Base-by-base conservation (phyloP, 768 basidiomycete species). In the Tulasnella sp. region DNA sequence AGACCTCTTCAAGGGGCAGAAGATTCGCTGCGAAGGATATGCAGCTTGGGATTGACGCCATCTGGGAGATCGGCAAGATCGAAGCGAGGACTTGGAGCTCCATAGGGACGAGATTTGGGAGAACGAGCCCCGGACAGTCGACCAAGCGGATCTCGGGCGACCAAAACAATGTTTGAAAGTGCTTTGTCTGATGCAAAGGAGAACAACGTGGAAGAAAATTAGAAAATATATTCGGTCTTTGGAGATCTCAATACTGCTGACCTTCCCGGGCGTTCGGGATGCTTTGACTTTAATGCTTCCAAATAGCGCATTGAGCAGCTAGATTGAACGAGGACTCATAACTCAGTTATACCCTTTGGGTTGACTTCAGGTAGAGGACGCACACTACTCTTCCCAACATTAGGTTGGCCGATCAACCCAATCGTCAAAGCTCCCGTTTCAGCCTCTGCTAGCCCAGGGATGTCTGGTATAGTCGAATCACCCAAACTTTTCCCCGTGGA, bases 111-210 rank as follows among this genome's bases (percentile, higher is more conserved):
- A 78, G 77, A 62, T 83, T 86, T 8, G 95, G 95, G 76, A 95
- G 84, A 2, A 97, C 90, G 15, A 98, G 79, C 9, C 95, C 95
- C 0, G 95, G 95, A 67, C 95, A 98, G 71, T 98, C 95, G 38
- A 92, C 90, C 8, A 98, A 78, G 48, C 91, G 86, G 62, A 98
- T 79, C 62, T 90, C 83, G 1, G 78, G 72, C 24, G 88, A 91
- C 85, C 85, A 89, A 70, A 86, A 95, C 44, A 95, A 78, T 0
- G 94, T 97, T 70, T 97, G 91, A 68, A 92, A 91, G 69, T 96
- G 92, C 72, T 95, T 96, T 3, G 92, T 96, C 89, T 75, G 50
- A 60, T 68, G 68, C 53, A 34, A 59, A 9, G 11, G 23, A 29
- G n/a, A 38, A 7, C 7, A 38, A 38, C 8, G 30, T 7, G 7